A percentile compares a stretch with the other conserved stretches of the same genome.
Evolutionary conservation across 2,329 filamentous ascomycete species (phyloP).

Genomic region (Metarhizium anisopliae): DNA sequence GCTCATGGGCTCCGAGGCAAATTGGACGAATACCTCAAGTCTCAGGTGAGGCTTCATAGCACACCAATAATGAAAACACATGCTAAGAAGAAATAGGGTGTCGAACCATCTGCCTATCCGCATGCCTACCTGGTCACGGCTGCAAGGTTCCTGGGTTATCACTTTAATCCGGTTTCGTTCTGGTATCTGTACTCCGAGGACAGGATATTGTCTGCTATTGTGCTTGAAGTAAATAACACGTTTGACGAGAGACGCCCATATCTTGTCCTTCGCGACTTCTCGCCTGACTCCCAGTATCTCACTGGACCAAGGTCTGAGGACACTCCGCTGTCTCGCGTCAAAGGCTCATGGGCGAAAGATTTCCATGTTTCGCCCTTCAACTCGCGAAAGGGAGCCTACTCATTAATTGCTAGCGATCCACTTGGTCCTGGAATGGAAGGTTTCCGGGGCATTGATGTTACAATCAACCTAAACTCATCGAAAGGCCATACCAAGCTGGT

Average conservation of each 20-base stretch:
- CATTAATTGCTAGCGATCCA: slow-evolving; percentile 37
- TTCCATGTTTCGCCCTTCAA: slow-evolving; percentile 75
- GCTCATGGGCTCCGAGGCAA: slow-evolving; percentile 52
- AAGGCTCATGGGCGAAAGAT: slow-evolving; percentile 54
- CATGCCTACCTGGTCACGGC: slow-evolving; percentile 65
- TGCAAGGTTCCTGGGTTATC: slow-evolving; percentile 58
- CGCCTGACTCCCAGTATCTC: slow-evolving; percentile 12
- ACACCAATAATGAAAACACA: slow-evolving; percentile 7
- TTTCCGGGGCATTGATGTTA: slow-evolving; percentile 42
- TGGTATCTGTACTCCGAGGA: slow-evolving; percentile 65
- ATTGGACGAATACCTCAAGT: slow-evolving; percentile 48
- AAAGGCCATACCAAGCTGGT: slow-evolving; percentile 52
- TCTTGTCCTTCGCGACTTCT: slow-evolving; percentile 18
- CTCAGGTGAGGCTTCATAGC: slow-evolving; percentile 34
- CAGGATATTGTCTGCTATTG: slow-evolving; percentile 50
- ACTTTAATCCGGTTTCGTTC: slow-evolving; percentile 69
- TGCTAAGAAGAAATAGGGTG: slow-evolving; percentile 32
- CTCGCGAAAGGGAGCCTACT: slow-evolving; percentile 46
- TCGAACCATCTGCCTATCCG: slow-evolving; percentile 52
- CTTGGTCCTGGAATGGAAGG: slow-evolving; percentile 29
- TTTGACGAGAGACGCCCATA: slow-evolving; percentile 56
- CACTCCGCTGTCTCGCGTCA: slow-evolving; percentile 24
- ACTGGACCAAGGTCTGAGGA: not conserved
- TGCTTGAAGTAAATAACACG: slow-evolving; percentile 70
- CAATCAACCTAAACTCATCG: slow-evolving; percentile 52